Conservation (phyloP, 208 protist genomes). For the Herpetomonas samuelpessoai region DNA sequence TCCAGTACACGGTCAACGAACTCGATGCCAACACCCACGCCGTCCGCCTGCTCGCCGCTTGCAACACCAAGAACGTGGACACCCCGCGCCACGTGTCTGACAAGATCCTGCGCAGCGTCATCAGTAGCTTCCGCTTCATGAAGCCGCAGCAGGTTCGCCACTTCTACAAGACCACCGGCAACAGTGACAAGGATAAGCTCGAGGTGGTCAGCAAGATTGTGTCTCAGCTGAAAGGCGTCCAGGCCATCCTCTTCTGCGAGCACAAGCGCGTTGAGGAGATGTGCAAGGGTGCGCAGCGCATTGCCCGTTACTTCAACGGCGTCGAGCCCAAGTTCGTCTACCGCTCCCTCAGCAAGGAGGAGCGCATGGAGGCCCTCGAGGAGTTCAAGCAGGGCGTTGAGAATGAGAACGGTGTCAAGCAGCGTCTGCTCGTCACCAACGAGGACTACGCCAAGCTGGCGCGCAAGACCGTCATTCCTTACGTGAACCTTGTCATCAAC, state of each 20-base stretch:
- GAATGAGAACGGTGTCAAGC: slow-evolving; percentile 74
- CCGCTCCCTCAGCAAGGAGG: slow-evolving; percentile 69
- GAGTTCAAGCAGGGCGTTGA: slow-evolving; percentile 82
- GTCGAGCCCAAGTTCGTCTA: slow-evolving; percentile 80
- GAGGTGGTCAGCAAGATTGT: slow-evolving; percentile 79
- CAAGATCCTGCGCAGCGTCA: slow-evolving; percentile 58
- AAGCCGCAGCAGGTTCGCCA: slow-evolving; percentile 75
- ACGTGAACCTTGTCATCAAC: slow-evolving; percentile 90
- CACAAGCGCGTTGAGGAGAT: slow-evolving; percentile 83
- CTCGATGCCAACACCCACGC: slow-evolving; percentile 71
- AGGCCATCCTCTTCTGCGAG: slow-evolving; percentile 87
- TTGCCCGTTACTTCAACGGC: slow-evolving; percentile 75
- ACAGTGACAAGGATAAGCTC: slow-evolving; percentile 78
- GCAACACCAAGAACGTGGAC: slow-evolving; percentile 76
- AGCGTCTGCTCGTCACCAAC: slow-evolving; percentile 89
- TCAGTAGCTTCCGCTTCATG: slow-evolving; percentile 82
- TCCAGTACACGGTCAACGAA: slow-evolving; percentile 85
- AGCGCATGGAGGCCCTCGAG: slow-evolving; percentile 71
- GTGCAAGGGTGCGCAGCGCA: slow-evolving; percentile 46
- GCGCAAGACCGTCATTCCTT: slow-evolving; percentile 83
- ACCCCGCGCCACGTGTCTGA: slow-evolving; percentile 72
- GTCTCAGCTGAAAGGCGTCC: slow-evolving; percentile 83
- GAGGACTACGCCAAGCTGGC: slow-evolving; percentile 91
- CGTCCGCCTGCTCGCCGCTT: slow-evolving; percentile 60
- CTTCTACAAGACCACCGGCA: slow-evolving; percentile 63